Conservation (phyloP, 306 rosid species). For the Gynostemma pentaphyllum region DNA sequence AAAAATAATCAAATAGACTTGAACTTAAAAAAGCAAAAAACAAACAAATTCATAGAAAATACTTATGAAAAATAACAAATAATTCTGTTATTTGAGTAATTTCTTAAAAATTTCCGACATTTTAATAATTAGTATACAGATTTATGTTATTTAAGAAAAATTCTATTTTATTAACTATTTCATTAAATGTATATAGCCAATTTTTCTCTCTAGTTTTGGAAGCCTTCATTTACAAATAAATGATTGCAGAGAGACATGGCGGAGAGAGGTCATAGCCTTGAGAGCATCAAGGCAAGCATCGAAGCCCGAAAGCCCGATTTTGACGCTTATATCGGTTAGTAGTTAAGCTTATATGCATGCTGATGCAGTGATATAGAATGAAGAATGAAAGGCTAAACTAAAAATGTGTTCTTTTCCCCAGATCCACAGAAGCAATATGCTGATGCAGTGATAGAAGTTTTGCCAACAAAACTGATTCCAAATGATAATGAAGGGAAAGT, state of each 20-base stretch:
- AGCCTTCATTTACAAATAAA: background rate
- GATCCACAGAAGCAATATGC: conserved; percentile 96
- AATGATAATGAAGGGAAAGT: conserved; percentile 83
- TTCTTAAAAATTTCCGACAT: too few relatives aligned
- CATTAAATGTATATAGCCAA: too few relatives aligned
- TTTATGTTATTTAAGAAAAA: too few relatives aligned
- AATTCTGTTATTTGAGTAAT: too few relatives aligned
- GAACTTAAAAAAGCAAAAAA: too few relatives aligned
- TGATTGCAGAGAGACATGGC: conserved; percentile 86
- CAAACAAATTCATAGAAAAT: too few relatives aligned
- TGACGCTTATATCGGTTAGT: conserved; percentile 79
- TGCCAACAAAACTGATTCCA: conserved; percentile 80
- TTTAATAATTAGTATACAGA: too few relatives aligned
- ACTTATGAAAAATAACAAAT: too few relatives aligned
- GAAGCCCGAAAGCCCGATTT: conserved; percentile 96
- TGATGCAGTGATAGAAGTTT: conserved; percentile 91
- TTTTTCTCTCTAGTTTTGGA: too few relatives aligned
- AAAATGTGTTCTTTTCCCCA: conserved; percentile 12
- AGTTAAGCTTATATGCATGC: conserved; percentile 27
- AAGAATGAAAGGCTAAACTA: too few relatives aligned
- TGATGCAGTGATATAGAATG: conserved; percentile 59
- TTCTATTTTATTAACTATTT: background rate
- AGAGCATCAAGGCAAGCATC: conserved; percentile 96
- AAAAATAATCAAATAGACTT: too few relatives aligned
- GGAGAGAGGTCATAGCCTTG: conserved; percentile 95